These are phyloP conservation scores for Odontarrhena argentea DNA, from an alignment of 345 rosid genomes.

Conservation along the genomic window DNA sequence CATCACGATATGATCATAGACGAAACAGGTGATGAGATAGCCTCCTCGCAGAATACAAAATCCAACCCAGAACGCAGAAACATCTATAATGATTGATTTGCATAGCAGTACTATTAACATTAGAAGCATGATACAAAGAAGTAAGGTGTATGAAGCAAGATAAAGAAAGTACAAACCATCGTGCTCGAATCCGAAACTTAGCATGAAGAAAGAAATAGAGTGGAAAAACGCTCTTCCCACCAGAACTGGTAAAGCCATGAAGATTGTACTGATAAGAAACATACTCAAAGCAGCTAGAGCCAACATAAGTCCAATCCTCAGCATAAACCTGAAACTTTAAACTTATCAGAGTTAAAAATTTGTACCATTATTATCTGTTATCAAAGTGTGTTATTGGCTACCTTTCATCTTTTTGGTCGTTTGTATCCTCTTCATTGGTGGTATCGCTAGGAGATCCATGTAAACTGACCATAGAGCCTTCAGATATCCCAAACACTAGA, in stretches of 20 bases:
- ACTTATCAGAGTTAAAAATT: not conserved
- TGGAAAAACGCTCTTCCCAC: conserved; percentile 21
- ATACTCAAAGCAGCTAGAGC: conserved; percentile 24
- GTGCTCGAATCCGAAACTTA: conserved; percentile 8
- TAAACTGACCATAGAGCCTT: conserved; percentile 21
- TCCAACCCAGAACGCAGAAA: conserved; percentile 29
- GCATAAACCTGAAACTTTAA: conserved; percentile 15
- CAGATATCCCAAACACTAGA: conserved; percentile 19
- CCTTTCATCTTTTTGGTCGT: conserved; percentile 9
- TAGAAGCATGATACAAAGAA: conserved; percentile 15
- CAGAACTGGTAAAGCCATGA: conserved; percentile 23
- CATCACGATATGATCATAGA: conserved; percentile 17
- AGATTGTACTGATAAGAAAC: conserved; percentile 22
- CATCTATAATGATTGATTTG: conserved; percentile 17
- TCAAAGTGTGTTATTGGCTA: not conserved
- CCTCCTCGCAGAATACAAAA: conserved; percentile 2
- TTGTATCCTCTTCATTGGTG: conserved; percentile 4
- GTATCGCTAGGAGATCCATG: conserved; percentile 23
- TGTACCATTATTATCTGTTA: not conserved
- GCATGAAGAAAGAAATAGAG: conserved; percentile 14
- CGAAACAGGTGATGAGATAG: not conserved
- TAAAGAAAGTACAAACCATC: conserved; percentile 23
- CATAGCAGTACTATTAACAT: not conserved
- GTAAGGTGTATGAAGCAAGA: not conserved
- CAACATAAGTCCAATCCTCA: conserved; percentile 24